Conservation (phyloP, 441 rosid species). For the Manihot esculenta region DNA sequence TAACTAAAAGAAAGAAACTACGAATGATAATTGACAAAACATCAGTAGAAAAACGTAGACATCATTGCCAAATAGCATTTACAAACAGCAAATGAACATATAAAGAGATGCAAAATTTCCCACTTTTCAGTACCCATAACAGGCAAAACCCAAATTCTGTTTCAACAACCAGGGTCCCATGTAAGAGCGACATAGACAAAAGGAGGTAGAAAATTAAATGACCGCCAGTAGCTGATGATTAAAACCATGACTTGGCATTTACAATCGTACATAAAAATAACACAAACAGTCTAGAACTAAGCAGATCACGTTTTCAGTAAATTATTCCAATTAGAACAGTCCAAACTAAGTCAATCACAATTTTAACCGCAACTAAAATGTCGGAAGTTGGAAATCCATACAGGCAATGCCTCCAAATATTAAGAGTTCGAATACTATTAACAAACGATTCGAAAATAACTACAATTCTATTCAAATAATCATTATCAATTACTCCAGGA, state of each 20-base stretch:
- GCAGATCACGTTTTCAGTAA: background rate
- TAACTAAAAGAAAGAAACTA: background rate
- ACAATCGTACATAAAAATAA: background rate
- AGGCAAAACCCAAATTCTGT: background rate
- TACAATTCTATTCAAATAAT: no score
- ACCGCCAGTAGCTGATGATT: no score
- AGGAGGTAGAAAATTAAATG: background rate
- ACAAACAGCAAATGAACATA: background rate
- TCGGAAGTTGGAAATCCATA: background rate
- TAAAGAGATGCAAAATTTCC: no score
- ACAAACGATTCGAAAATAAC: no score
- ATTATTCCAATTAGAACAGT: background rate
- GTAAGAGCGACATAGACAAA: background rate
- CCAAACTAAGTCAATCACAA: background rate
- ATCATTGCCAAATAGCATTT: background rate
- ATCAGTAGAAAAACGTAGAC: background rate
- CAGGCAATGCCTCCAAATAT: no score
- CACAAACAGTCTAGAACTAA: background rate
- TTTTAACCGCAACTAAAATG: no score
- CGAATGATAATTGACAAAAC: background rate
- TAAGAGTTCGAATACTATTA: no score
- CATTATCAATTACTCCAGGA: no score
- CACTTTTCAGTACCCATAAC: background rate
- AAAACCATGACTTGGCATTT: no score
- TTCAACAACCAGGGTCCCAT: background rate